These are phyloP conservation scores for Heritiera littoralis DNA, from an alignment of 345 rosid species.

Conservation along the genomic window DNA sequence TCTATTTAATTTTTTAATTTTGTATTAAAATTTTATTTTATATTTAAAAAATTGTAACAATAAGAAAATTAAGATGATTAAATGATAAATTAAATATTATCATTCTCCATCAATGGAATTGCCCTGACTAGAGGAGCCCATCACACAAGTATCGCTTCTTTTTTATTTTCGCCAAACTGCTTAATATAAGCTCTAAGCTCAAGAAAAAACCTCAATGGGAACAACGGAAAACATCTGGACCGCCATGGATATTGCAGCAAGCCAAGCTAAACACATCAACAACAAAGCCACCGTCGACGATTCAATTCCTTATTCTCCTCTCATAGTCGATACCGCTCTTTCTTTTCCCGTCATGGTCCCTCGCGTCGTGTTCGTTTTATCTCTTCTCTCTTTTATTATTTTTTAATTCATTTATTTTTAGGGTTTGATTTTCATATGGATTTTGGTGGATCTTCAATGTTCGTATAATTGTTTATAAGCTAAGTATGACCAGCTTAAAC, in stretches of 20 bases:
- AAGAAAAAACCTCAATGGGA: conserved; percentile 38
- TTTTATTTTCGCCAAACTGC: background rate
- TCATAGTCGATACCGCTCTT: conserved; percentile 59
- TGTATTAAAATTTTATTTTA: too few species aligned
- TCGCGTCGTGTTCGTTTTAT: conserved; percentile 59
- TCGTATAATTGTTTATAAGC: background rate
- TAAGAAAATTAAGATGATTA: too few species aligned
- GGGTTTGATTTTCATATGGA: background rate
- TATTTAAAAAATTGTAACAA: too few species aligned
- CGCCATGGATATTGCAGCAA: conserved; percentile 35
- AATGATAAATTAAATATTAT: too few species aligned
- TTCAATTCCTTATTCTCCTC: conserved; percentile 47
- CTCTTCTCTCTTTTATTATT: background rate
- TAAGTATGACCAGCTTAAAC: background rate
- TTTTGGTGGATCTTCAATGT: background rate
- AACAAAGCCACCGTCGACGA: conserved; percentile 19
- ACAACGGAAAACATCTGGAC: conserved; percentile 48
- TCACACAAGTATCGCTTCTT: too few species aligned
- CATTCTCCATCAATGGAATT: too few species aligned
- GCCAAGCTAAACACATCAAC: conserved; percentile 20
- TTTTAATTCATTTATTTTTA: background rate
- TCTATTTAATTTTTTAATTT: too few species aligned
- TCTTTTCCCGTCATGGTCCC: conserved; percentile 58
- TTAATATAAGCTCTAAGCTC: background rate
- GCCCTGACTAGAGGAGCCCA: too few species aligned